Evolutionary conservation across 2,329 filamentous ascomycete genomes (phyloP).

Genomic region (Colletotrichum nymphaeae): DNA sequence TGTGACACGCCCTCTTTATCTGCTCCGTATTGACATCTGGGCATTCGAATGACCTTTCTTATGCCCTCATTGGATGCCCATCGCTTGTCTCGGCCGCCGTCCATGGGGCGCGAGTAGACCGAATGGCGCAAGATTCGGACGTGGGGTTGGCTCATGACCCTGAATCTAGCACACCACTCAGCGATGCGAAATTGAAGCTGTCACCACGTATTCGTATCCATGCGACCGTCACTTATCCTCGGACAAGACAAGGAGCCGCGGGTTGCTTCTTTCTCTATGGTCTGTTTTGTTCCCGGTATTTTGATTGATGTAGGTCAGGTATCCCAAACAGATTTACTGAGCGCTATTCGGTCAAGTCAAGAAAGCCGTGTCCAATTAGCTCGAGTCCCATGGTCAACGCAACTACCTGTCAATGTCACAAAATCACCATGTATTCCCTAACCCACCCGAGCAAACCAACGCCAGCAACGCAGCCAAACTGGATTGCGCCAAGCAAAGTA

Average conservation of each 20-base stretch:
- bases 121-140: conserved; percentile 4
- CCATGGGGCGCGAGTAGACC: conserved; percentile 4
- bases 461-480: neutral
- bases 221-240: neutral
- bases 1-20: neutral
- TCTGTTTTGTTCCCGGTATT: neutral
- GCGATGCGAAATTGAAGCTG: neutral
- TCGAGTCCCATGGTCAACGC: conserved; percentile 5
- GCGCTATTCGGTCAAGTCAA: neutral
- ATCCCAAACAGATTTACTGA: neutral
- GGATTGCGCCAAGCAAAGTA: neutral
- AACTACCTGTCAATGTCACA: conserved; percentile 1
- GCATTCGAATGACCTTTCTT: conserved; percentile 21
- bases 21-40: neutral
- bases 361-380: neutral
- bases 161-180: conserved; percentile 1
- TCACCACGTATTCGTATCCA: conserved; percentile 2
- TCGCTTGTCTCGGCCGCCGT: conserved; percentile 2
- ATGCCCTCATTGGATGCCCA: conserved; percentile 7
- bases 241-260: neutral
- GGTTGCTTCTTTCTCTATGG: neutral
- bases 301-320: too few species aligned
- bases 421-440: conserved; percentile 13
- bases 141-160: conserved; percentile 10
- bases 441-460: conserved; percentile 9